Conservation (phyloP, 345 rosid species). For the Clausena lansium region DNA sequence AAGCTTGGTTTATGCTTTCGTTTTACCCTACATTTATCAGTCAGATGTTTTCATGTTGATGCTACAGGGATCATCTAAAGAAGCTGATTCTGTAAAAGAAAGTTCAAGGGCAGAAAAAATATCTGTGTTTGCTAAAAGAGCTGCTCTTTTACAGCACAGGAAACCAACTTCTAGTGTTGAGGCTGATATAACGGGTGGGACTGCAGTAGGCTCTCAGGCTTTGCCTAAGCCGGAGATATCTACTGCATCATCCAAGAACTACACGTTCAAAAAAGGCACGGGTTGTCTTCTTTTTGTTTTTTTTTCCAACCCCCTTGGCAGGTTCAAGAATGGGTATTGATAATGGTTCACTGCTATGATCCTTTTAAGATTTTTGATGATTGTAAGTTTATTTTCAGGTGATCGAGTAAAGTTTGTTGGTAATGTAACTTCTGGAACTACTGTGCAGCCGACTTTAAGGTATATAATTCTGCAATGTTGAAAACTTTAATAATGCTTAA, state of each 20-base stretch:
- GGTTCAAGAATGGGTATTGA: background rate
- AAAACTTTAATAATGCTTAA: conserved; percentile 3
- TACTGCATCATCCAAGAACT: conserved; percentile 87
- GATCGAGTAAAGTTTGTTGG: conserved; percentile 84
- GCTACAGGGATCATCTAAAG: conserved; percentile 63
- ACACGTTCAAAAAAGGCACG: conserved; percentile 79
- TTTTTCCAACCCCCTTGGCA: background rate
- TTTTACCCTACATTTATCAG: background rate
- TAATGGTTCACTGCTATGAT: background rate
- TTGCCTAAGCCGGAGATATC: conserved; percentile 86
- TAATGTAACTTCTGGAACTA: conserved; percentile 44
- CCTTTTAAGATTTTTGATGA: conserved; percentile 15
- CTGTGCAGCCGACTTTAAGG: conserved; percentile 55
- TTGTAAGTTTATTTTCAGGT: conserved; percentile 51
- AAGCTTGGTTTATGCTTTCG: background rate
- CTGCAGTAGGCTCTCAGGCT: conserved; percentile 65
- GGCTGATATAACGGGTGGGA: conserved; percentile 90
- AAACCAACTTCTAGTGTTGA: conserved; percentile 93
- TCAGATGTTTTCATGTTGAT: background rate
- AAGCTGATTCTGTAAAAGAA: conserved; percentile 69
- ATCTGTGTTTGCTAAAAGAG: conserved; percentile 61
- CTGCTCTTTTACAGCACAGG: conserved; percentile 59
- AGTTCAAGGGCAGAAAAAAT: conserved; percentile 66
- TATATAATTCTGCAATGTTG: conserved; percentile 18
- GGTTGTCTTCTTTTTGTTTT: background rate